Evolutionary conservation across 805 yeast genomes (phyloP).

Genomic region (Phaffomyces thermotolerans): DNA sequence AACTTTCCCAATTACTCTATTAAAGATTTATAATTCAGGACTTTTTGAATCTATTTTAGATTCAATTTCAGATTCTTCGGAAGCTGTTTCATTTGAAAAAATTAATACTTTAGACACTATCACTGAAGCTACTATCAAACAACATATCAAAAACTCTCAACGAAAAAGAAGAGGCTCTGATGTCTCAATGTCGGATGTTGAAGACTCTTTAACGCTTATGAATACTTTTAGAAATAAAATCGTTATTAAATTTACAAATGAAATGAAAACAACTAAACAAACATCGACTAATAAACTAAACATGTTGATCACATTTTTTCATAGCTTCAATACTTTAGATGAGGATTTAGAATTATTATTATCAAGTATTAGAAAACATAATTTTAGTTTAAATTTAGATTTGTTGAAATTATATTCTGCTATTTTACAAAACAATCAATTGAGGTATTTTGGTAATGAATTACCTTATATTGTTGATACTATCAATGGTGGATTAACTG

Average conservation of each 20-base stretch:
- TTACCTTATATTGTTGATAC: constrained; percentile 22
- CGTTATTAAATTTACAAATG: constrained; percentile 21
- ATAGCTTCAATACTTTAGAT: constrained; percentile 16
- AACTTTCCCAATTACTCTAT: constrained; percentile 30
- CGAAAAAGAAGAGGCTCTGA: constrained; percentile 31
- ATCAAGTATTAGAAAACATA: constrained; percentile 18
- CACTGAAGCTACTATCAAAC: constrained; percentile 24
- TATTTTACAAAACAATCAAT: constrained; percentile 25
- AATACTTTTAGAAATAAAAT: constrained; percentile 15
- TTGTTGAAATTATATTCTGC: constrained; percentile 30
- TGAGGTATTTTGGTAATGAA: constrained; percentile 27
- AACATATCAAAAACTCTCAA: constrained; percentile 18
- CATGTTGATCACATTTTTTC: constrained; percentile 20
- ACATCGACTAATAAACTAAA: constrained; percentile 20
- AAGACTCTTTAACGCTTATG: constrained; percentile 19
- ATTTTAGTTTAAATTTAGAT: constrained; percentile 25
- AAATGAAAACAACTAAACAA: constrained; percentile 19
- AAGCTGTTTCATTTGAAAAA: constrained; percentile 43
- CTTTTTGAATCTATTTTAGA: constrained; percentile 27
- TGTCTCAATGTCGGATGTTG: constrained; percentile 31
- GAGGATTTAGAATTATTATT: constrained; percentile 19
- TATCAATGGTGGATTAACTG: constrained; percentile 26
- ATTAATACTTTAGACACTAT: constrained; percentile 37
- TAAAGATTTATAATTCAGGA: constrained; percentile 26
- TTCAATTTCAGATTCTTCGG: constrained; percentile 37